Conservation (phyloP, 2,329 filamentous ascomycete species). For the Pseudophaeomoniella oleicola region DNA sequence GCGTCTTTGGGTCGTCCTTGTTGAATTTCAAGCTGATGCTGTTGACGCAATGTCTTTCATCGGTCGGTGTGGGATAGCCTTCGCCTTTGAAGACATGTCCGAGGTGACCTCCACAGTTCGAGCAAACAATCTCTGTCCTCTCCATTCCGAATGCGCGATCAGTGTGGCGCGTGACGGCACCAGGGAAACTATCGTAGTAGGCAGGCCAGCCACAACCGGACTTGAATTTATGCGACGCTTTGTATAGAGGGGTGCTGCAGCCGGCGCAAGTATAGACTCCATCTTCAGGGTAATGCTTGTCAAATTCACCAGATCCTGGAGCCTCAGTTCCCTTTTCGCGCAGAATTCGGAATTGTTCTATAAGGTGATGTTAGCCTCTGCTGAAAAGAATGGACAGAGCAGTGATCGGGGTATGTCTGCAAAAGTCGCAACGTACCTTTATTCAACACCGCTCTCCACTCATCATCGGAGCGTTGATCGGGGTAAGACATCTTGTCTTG, state of each 20-base stretch:
- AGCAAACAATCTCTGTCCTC: constrained; percentile 85
- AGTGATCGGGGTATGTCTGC: too few species aligned
- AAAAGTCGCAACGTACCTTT: constrained; percentile 47
- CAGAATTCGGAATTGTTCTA: constrained; percentile 91
- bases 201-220: constrained; percentile 96
- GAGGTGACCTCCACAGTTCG: constrained; percentile 83
- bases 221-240: constrained; percentile 86
- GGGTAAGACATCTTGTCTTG: constrained; percentile 45
- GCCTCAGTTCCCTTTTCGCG: constrained; percentile 84
- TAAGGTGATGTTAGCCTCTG: background rate
- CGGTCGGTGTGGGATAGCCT: constrained; percentile 67
- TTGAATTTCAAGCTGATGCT: constrained; percentile 78
- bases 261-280: constrained; percentile 82
- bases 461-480: constrained; percentile 63
- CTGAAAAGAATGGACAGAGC: background rate
- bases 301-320: constrained; percentile 65
- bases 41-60: constrained; percentile 96
- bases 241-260: constrained; percentile 81
- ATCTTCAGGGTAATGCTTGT: constrained; percentile 63
- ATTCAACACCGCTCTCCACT: constrained; percentile 79
- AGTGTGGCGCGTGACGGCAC: constrained; percentile 69
- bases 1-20: constrained; percentile 41
- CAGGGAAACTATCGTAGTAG: constrained; percentile 90
- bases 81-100: constrained; percentile 90
- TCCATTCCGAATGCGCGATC: constrained; percentile 68